phyloP scores from a whole-genome alignment of 2,329 filamentous ascomycete species.

The Alternaria sp. region DNA sequence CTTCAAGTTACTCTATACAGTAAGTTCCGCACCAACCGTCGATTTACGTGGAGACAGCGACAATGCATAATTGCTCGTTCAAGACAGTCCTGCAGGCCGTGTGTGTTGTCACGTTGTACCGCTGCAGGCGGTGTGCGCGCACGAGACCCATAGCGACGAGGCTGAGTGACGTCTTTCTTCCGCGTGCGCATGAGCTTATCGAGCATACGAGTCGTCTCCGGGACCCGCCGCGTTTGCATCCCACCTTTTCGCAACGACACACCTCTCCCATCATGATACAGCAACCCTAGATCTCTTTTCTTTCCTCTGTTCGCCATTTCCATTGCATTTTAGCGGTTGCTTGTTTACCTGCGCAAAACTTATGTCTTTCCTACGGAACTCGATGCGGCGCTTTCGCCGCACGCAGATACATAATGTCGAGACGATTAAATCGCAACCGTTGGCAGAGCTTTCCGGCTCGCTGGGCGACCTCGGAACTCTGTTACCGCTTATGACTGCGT shows the following conservation, averaged over 20 bases:
- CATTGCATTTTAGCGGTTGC: neutral
- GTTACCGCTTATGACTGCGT: constrained; percentile 85
- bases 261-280: neutral
- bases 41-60: neutral
- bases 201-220: neutral
- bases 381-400: constrained; percentile 40
- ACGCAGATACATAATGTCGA: constrained; percentile 60
- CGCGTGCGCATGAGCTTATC: constrained; percentile 9
- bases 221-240: constrained; percentile 1
- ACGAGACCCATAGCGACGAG: constrained; percentile 6
- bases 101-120: neutral
- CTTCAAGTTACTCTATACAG: neutral
- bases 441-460: constrained; percentile 85
- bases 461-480: constrained; percentile 90
- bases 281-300: constrained; percentile 1
- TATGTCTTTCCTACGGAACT: constrained; percentile 34
- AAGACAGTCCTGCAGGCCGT: neutral
- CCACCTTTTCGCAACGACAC: constrained; percentile 3
- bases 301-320: neutral
- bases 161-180: constrained; percentile 11
- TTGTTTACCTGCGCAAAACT: neutral
- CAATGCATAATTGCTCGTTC: neutral
- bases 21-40: neutral
- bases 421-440: constrained; percentile 64
- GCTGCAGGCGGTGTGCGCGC: constrained; percentile 2